Evolutionary conservation across 306 rosid species (phyloP), one percentile per base, ranked within the genome.

Genomic region (Prunus padus): DNA sequence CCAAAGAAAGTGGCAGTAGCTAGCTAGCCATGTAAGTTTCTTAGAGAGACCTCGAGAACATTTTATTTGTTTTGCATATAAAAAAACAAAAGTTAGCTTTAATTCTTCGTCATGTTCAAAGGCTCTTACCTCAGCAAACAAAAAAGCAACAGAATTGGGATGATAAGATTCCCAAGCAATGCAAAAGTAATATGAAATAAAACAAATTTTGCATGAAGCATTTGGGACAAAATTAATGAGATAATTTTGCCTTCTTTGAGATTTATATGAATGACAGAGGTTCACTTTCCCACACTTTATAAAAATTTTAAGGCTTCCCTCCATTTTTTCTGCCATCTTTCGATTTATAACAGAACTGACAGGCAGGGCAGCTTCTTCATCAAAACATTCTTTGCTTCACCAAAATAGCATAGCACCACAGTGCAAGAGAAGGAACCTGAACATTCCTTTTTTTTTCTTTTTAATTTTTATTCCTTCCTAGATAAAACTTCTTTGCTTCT

Each of bases 321-420:
- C 77, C 78, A 25, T 65, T 77, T 81, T 60, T 55, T 37, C 44
- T 67, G 5, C 46, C 54, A 20, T 57, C 33, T 72, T 77, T 33
- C 54, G 57, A 66, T 74, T 79, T 60, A 49, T 71, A 25, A 72
- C 76, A 82, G 75, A 67, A 31, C 22, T 71, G 63, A 42, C 79
- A 71, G 69, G 70, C 74, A 89, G 81, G 67, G 72, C 74, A 89
- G 83, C 92, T 86, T 85, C 89, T 84, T 30, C 83, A 67, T 79
- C 77, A 89, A 85, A 88, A 70, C 85, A 90, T 91, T 89, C 96
- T 72, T 89, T 91, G 74, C 93, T 88, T 92, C 78, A 79, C 82
- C 77, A 56, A 73, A 77, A 44, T 56, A 67, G 25, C 66, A 77
- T 18, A 40, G 82, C 85, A 69, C 74, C 64, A 61, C 23, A 74